Evolutionary conservation across 2,329 filamentous ascomycete species (phyloP).

Genomic region (Apiospora koreana): DNA sequence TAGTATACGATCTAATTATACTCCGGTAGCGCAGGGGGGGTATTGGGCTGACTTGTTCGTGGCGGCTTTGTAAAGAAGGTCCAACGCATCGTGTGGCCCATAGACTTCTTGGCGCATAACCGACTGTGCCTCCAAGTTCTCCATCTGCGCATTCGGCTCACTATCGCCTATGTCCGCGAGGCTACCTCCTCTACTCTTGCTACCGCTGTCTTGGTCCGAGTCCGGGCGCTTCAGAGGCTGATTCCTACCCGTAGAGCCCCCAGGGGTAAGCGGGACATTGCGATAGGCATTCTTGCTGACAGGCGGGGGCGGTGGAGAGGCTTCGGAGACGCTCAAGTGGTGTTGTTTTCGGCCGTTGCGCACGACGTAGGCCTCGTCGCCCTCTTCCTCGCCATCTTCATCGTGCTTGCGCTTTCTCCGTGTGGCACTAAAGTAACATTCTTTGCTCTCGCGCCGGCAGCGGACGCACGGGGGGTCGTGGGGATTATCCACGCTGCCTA

Average conservation of each 20-base stretch:
- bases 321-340: conserved; percentile 41
- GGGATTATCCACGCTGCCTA: conserved; percentile 85
- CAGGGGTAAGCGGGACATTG: conserved; percentile 63
- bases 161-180: conserved; percentile 39
- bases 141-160: conserved; percentile 61
- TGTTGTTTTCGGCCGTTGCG: conserved; percentile 74
- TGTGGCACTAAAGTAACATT: conserved; percentile 95
- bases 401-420: conserved; percentile 84
- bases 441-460: conserved; percentile 91
- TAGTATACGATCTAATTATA: conserved; percentile 19
- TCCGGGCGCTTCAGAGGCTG: conserved; percentile 67
- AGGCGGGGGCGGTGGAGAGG: conserved; percentile 25
- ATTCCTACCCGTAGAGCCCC: conserved; percentile 64
- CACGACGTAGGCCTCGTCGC: conserved; percentile 62
- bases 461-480: conserved; percentile 91
- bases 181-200: conserved; percentile 32
- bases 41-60: conserved; percentile 55
- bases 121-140: conserved; percentile 65
- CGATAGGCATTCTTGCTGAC: conserved; percentile 49
- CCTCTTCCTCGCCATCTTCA: conserved; percentile 55
- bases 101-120: conserved; percentile 76
- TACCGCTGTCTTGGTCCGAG: conserved; percentile 36
- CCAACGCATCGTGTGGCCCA: conserved; percentile 88
- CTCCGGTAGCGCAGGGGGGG: neutral
- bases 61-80: conserved; percentile 86